phyloP scores from a whole-genome alignment of 2,329 filamentous ascomycete genomes.

The Hypoxylon sp. region DNA sequence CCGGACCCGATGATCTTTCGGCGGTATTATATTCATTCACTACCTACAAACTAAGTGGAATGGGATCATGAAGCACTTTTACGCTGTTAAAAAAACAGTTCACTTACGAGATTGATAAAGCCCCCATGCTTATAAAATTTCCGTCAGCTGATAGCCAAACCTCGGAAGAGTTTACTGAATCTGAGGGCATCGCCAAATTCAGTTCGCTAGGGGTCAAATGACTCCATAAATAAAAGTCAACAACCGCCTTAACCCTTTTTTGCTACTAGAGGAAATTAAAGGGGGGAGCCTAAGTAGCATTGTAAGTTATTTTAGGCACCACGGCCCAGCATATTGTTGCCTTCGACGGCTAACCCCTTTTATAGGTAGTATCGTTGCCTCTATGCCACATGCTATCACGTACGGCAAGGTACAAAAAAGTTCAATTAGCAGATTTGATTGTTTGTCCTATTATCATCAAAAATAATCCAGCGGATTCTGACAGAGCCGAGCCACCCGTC shows the following conservation, averaged over 20 bases:
- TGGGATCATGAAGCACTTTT: no score
- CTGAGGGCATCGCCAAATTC: background rate
- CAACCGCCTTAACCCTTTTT: background rate
- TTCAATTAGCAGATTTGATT: background rate
- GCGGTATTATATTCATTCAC: background rate
- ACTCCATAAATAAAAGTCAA: background rate
- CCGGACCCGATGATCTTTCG: background rate
- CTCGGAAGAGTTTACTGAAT: background rate
- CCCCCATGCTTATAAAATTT: background rate
- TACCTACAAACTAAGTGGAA: background rate
- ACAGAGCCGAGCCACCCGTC: background rate
- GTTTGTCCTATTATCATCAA: background rate
- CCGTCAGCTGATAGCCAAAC: background rate
- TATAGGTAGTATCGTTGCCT: background rate
- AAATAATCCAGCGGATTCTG: background rate
- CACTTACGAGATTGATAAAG: background rate
- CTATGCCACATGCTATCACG: background rate
- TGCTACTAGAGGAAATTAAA: background rate
- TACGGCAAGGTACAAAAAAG: background rate
- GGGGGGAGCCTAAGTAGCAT: conserved; percentile 1
- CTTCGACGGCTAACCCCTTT: conserved; percentile 4
- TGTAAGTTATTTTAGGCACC: background rate
- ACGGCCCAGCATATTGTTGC: background rate
- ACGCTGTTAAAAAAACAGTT: background rate
- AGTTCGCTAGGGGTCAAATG: background rate